Evolutionary conservation across 2,329 filamentous ascomycete species (phyloP).

Genomic region (Delphinella strobiligena): DNA sequence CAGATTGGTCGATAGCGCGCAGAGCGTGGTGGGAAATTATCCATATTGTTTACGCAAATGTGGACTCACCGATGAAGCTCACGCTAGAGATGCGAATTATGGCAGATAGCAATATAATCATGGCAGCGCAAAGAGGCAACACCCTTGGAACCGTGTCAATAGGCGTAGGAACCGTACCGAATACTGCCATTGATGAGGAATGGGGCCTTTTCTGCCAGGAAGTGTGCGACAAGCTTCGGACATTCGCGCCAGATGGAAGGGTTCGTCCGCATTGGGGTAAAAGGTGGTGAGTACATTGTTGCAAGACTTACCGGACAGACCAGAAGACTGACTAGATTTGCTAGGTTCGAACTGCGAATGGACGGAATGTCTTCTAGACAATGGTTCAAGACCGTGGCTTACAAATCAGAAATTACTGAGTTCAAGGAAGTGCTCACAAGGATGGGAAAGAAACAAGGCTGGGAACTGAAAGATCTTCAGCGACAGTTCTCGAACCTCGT

Average conservation of each 20-base stretch:
- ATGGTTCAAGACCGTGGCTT: constrained; percentile 27
- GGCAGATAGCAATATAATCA: constrained; percentile 28
- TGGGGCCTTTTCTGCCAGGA: constrained; percentile 31
- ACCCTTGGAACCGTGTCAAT: constrained; percentile 30
- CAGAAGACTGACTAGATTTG: no score
- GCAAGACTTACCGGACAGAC: no score
- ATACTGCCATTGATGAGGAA: constrained; percentile 20
- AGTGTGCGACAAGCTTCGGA: constrained; percentile 28
- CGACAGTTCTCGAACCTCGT: constrained; percentile 30
- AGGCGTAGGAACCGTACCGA: constrained; percentile 26
- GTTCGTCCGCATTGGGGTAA: constrained; percentile 35
- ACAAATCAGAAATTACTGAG: constrained; percentile 26
- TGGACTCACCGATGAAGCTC: constrained; percentile 10
- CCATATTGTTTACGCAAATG: constrained; percentile 25
- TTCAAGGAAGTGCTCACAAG: constrained; percentile 22
- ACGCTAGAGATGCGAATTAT: constrained; percentile 7
- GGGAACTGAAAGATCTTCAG: constrained; percentile 27
- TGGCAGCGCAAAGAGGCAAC: constrained; percentile 35
- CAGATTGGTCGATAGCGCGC: constrained; percentile 31
- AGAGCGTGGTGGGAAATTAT: constrained; percentile 41
- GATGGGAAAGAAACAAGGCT: constrained; percentile 29
- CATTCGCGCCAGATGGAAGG: constrained; percentile 11
- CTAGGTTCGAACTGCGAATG: neutral
- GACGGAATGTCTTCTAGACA: constrained; percentile 14
- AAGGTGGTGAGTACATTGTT: constrained; percentile 17